phyloP scores from a whole-genome alignment of 2,329 filamentous ascomycete species.

The Aspergillus costaricaensis region DNA sequence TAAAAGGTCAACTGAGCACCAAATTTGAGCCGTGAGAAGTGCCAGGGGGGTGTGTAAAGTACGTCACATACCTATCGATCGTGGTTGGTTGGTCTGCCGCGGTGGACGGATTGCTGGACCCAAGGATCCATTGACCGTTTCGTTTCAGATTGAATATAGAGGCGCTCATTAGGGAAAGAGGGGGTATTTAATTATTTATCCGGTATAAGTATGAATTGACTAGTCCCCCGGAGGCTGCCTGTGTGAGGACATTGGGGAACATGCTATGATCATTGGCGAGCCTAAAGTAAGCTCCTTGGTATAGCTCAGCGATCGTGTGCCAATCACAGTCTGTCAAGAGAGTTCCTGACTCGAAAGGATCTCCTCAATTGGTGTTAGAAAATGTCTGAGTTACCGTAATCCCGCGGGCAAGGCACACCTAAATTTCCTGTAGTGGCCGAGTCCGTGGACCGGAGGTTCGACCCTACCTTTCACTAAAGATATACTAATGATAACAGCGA shows the following conservation, averaged over 20 bases:
- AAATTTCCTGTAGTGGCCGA: not conserved
- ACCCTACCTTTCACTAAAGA: not conserved
- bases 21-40: not conserved
- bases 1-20: not conserved
- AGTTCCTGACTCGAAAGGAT: not conserved
- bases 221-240: not conserved
- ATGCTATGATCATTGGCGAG: not conserved
- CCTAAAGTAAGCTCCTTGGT: not conserved
- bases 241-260: not conserved
- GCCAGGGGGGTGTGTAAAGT: not conserved
- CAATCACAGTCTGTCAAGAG: not conserved
- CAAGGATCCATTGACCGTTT: conserved; percentile 1
- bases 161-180: not conserved
- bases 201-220: not conserved
- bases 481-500: not conserved
- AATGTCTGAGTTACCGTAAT: not conserved
- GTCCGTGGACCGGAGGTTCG: not conserved
- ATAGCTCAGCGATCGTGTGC: not conserved
- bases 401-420: not conserved
- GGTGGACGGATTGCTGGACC: not conserved
- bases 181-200: not conserved
- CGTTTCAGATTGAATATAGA: not conserved
- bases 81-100: not conserved
- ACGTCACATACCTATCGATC: not conserved
- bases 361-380: not conserved